phyloP scores from a whole-genome alignment of 1,284 basidiomycete genomes.

The Gomphus bonarii region DNA sequence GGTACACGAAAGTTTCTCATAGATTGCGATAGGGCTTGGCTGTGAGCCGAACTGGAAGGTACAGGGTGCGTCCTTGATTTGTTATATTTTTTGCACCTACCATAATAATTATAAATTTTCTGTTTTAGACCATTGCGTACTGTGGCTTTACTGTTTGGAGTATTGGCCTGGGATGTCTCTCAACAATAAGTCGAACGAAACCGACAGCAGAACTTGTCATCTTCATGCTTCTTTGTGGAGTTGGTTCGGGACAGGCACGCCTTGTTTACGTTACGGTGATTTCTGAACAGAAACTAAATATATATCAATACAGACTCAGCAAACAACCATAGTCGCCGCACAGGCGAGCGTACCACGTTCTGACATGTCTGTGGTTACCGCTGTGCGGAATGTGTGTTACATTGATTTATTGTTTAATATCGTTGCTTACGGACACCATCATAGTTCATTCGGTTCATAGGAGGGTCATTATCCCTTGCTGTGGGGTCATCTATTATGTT shows the following conservation, averaged over 20 bases:
- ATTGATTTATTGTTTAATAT: background rate
- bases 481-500: constrained; percentile 49
- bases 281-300: background rate
- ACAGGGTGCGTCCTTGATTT: constrained; percentile 31
- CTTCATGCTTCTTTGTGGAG: constrained; percentile 58
- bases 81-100: background rate
- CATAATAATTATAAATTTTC: background rate
- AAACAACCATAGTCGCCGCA: constrained; percentile 57
- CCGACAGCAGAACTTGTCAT: constrained; percentile 45
- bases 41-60: constrained; percentile 24
- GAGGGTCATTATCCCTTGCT: constrained; percentile 53
- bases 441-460: constrained; percentile 54
- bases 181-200: constrained; percentile 43
- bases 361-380: constrained; percentile 66
- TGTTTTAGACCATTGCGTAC: constrained; percentile 43
- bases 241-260: constrained; percentile 54
- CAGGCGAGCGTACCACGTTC: constrained; percentile 56
- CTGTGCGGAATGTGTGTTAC: constrained; percentile 46
- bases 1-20: background rate
- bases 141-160: constrained; percentile 63
- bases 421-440: background rate
- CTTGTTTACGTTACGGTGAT: background rate
- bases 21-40: constrained; percentile 18
- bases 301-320: constrained; percentile 33
- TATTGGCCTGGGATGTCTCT: constrained; percentile 57